Evolutionary conservation across 2,329 filamentous ascomycete genomes (phyloP), one percentile per base, ranked within the genome.

Genomic region (Simplicillium sp.): DNA sequence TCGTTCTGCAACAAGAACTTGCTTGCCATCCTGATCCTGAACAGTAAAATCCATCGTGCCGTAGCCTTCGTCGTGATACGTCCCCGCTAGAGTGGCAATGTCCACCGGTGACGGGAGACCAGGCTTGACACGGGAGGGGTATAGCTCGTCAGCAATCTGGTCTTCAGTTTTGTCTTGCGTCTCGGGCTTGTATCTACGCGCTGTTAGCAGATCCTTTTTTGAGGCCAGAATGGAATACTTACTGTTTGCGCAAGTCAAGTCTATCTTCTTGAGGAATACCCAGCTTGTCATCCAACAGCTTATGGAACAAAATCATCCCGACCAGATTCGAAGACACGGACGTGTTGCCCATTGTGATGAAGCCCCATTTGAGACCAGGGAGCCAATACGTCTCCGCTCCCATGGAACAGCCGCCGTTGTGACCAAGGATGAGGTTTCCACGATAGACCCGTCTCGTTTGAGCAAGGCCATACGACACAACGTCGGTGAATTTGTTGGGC

Each of bases 291-390:
- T 49, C 51, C 13, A 53, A 17, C 3, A 52, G 39, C 4, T 42
- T 40, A 13, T 47, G 45, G 2, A 44, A 44, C 3, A 50, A 16
- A 7, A 46, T 11, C 1, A 46, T 28, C 1, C 41, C 35, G 0
- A 35, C 57, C 4, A 39, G 36, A 37, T 62, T 66, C 5, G 59
- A 61, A 11, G 58, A 61, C 7, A 48, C 13, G 9, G 57, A 62
- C 36, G 63, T 66, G 43, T 71, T 72, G 5, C 36, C 38, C 29
- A 51, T 38, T 2, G 45, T 42, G 1, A 48, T 39, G 7, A 53
- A 40, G 1, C 46, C 50, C 8, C 49, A 40, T 9, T 44, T 38
- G 18, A 38, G 39, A 3, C 43, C 42, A 0, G 51, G 52, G 1
- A 53, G 29, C 43, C 49, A 52, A 15, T 46, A 40, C 41, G 49